Percentiles rank a stretch among this genome's conserved stretches.
These are phyloP conservation scores for Cyberlindnera maclurae DNA, from an alignment of 805 yeast genomes.

Conservation along the genomic window DNA sequence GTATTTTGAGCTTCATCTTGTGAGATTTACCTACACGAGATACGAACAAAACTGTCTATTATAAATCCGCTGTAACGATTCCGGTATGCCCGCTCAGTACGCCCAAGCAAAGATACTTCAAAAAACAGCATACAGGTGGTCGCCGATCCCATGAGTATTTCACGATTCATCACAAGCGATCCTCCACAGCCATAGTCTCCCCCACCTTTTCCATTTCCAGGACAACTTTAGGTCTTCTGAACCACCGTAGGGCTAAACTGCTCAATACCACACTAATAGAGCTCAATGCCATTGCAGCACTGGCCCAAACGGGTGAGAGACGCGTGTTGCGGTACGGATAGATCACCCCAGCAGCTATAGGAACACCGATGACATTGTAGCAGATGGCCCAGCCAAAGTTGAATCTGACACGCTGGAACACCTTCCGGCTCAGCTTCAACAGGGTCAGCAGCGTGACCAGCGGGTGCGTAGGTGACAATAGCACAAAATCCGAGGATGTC, in stretches of 20 bases:
- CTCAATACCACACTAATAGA: conserved; percentile 52
- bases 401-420: conserved; percentile 46
- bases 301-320: conserved; percentile 57
- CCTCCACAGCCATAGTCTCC: conserved; percentile 4
- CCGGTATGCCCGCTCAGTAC: too few species aligned
- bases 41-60: too few species aligned
- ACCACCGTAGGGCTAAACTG: conserved; percentile 44
- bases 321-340: conserved; percentile 49
- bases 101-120: too few species aligned
- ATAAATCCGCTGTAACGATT: too few species aligned
- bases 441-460: conserved; percentile 46
- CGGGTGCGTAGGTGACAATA: conserved; percentile 48
- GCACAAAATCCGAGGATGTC: conserved; percentile 66
- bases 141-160: not conserved
- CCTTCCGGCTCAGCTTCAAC: conserved; percentile 42
- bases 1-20: too few species aligned
- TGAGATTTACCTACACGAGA: too few species aligned
- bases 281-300: conserved; percentile 59
- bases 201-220: conserved; percentile 7
- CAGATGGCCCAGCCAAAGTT: conserved; percentile 55
- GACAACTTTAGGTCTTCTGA: conserved; percentile 29
- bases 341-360: conserved; percentile 62
- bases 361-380: conserved; percentile 50
- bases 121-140: too few species aligned
- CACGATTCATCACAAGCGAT: conserved; percentile 1